Conservation (phyloP, 2,329 filamentous ascomycete species). For the Coniochaeta sp. region DNA sequence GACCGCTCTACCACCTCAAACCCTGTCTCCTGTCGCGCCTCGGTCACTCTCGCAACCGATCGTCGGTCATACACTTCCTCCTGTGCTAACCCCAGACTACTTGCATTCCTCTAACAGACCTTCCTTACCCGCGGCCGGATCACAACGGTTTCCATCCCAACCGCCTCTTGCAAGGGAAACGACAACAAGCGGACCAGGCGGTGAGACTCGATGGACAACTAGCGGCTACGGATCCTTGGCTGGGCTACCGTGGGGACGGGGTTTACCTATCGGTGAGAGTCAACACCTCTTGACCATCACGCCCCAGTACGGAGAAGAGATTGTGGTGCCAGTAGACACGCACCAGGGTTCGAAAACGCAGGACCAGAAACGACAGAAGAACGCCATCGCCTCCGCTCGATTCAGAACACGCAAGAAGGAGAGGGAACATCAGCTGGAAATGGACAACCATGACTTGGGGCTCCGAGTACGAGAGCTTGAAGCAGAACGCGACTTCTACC, state of each 20-base stretch:
- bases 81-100: slow-evolving; percentile 11
- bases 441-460: slow-evolving; percentile 58
- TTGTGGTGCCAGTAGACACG: slow-evolving; percentile 65
- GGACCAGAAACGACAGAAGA: slow-evolving; percentile 78
- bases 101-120: neutral
- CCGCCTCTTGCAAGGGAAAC: neutral
- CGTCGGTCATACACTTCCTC: slow-evolving; percentile 14
- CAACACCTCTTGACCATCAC: slow-evolving; percentile 23
- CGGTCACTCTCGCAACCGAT: slow-evolving; percentile 29
- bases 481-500: slow-evolving; percentile 66
- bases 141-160: neutral
- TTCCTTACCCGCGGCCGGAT: neutral
- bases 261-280: slow-evolving; percentile 15
- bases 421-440: slow-evolving; percentile 65
- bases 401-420: slow-evolving; percentile 79
- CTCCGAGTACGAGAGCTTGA: slow-evolving; percentile 43
- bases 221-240: slow-evolving; percentile 6
- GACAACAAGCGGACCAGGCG: neutral
- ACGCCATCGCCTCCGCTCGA: slow-evolving; percentile 77
- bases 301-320: slow-evolving; percentile 31
- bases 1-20: slow-evolving; percentile 4
- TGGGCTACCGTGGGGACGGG: slow-evolving; percentile 8
- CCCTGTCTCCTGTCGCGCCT: slow-evolving; percentile 16
- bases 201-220: slow-evolving; percentile 12
- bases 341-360: slow-evolving; percentile 76